phyloP scores from a whole-genome alignment of 1,284 basidiomycete genomes.

The Trametes hirsuta region DNA sequence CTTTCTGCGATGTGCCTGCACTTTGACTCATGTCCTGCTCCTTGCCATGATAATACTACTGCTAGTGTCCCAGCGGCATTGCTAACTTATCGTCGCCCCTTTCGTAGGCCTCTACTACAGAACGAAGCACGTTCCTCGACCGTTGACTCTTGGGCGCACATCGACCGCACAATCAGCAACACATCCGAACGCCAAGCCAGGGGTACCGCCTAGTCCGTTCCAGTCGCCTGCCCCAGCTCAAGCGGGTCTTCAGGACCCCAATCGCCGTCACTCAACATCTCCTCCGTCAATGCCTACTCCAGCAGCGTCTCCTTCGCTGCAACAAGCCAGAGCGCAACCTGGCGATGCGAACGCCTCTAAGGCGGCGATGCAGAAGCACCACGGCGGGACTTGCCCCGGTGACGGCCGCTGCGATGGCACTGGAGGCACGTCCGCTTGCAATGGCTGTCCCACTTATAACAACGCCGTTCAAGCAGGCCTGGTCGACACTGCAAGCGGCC shows the following conservation, averaged over 20 bases:
- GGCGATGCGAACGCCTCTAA: constrained; percentile 13
- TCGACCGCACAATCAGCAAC: constrained; percentile 35
- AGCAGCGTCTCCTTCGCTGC: constrained; percentile 35
- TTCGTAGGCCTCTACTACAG: constrained; percentile 42
- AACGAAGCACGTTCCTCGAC: constrained; percentile 41
- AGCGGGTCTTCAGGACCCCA: constrained; percentile 9
- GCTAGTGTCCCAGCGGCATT: constrained; percentile 15
- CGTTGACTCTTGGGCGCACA: constrained; percentile 37
- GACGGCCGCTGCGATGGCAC: constrained; percentile 96
- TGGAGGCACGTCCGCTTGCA: constrained; percentile 88
- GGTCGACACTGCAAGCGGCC: constrained; percentile 20
- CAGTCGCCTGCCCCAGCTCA: constrained; percentile 19
- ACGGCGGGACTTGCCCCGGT: constrained; percentile 86
- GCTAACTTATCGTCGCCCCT: constrained; percentile 25
- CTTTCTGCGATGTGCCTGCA: constrained; percentile 29
- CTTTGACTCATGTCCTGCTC: constrained; percentile 27
- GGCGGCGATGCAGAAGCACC: constrained; percentile 35
- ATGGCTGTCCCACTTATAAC: constrained; percentile 94
- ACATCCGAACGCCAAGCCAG: constrained; percentile 32
- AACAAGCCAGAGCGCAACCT: constrained; percentile 18
- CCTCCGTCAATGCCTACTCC: constrained; percentile 37
- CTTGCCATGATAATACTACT: constrained; percentile 23
- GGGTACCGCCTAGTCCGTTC: constrained; percentile 16
- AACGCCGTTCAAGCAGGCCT: constrained; percentile 60
- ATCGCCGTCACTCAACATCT: constrained; percentile 33